Percentiles rank a stretch among this genome's conserved stretches.
phyloP scores from a whole-genome alignment of 192 early-diverging fungal species.

The Dispira parvispora region DNA sequence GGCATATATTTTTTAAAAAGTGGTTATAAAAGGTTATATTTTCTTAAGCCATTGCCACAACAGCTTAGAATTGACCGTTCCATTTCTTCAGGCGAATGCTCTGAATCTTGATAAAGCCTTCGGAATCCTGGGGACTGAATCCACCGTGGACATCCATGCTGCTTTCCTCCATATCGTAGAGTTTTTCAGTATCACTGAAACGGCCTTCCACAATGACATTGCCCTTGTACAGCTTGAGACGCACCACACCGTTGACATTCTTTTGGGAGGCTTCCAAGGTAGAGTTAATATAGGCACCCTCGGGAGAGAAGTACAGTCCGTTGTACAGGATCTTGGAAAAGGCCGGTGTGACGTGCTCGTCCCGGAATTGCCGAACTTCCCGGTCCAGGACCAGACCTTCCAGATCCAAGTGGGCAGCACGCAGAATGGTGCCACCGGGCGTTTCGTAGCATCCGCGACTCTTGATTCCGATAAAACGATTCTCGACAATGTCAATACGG shows the following conservation, averaged over 20 bases:
- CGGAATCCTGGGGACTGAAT: slow-evolving; percentile 81
- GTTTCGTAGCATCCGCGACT: slow-evolving; percentile 99
- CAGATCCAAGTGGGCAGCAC: slow-evolving; percentile 86
- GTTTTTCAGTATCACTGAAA: slow-evolving; percentile 54
- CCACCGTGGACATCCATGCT: slow-evolving; percentile 90
- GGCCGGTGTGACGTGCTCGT: slow-evolving; percentile 75
- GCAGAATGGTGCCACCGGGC: slow-evolving; percentile 90
- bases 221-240: slow-evolving; percentile 95
- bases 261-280: slow-evolving; percentile 68
- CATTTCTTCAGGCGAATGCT: slow-evolving; percentile 88
- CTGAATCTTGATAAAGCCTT: slow-evolving; percentile 97
- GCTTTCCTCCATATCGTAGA: slow-evolving; percentile 91
- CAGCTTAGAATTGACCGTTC: slow-evolving; percentile 19
- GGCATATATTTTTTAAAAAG: no score
- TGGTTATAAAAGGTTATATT: no score
- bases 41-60: not conserved
- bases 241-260: slow-evolving; percentile 81
- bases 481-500: slow-evolving; percentile 98
- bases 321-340: slow-evolving; percentile 76
- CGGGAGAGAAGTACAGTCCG: slow-evolving; percentile 92
- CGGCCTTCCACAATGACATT: slow-evolving; percentile 79
- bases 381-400: slow-evolving; percentile 92
- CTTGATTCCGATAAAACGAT: slow-evolving; percentile 98
- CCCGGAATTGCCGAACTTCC: slow-evolving; percentile 82
- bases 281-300: slow-evolving; percentile 77